Evolutionary conservation across 805 yeast genomes (phyloP), one percentile per base, ranked within the genome.

Genomic region (Candida insectorum): DNA sequence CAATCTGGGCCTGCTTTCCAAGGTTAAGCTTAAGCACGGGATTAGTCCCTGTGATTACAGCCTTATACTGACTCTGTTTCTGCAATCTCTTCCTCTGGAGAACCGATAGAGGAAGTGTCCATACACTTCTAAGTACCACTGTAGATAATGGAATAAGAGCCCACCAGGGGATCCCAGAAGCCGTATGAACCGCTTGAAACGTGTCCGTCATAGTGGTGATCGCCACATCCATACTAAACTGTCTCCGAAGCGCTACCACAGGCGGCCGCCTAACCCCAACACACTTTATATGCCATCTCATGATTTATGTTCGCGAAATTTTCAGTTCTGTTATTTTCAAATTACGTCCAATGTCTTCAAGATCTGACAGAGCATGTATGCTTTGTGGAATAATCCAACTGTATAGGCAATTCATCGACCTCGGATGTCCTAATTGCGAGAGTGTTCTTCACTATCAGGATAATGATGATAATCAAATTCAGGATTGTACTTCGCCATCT

Each of bases 381-480:
- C 75, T 93, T 38, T 91, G 98, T 62, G 97, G 97, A 4, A 73
- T 91, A 34, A 85, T 91, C 35, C 95, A 86, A 52, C 78, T 95
- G 4, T 75, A 83, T 47, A 74, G 69, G 27, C 46, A 72, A 50
- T 93, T 93, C 56, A 77, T 84, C 31, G 80, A 79, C 37, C 77
- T 77, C 13, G 97, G 97, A 5, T 91, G 98, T 60, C 97, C 98
- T 10, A 91, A 91, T 69, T 91, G 98, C 64, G 97, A 87, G 51
- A 79, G 89, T 33, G 77, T 91, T 18, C 71, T 91, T 50, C 88
- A 84, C 45, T 78, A 73, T 50, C 74, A 71, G 30, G 82, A 79
- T 50, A 81, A 81, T 39, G 96, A 93, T 50, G 95, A 88, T 33
- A 79, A 83, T 13, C 76, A 86, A 23, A 84, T 85, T 31, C 83